Evolutionary conservation across 805 yeast genomes (phyloP).

Genomic region (Torulaspora delbrueckii): DNA sequence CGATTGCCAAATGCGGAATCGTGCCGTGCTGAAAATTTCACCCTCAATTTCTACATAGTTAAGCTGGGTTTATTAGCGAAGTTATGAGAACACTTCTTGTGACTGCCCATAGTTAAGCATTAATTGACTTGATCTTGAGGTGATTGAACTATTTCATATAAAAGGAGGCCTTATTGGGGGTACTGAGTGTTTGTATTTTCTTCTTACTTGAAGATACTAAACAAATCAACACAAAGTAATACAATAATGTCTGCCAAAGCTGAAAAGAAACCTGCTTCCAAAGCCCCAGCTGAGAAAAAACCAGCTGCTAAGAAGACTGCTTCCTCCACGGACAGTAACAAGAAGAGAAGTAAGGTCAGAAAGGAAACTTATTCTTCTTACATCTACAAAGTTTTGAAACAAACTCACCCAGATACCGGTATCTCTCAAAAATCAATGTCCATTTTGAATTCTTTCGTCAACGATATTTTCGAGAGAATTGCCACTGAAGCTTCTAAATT

Average conservation of each 20-base stretch:
- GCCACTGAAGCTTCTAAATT: slow-evolving; percentile 97
- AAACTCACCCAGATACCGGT: slow-evolving; percentile 99
- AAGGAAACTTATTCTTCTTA: slow-evolving; percentile 97
- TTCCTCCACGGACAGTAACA: slow-evolving; percentile 67
- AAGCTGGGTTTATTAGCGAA: slow-evolving; percentile 5
- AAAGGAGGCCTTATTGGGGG: slow-evolving; percentile 6
- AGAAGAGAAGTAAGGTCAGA: slow-evolving; percentile 93
- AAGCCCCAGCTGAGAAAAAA: slow-evolving; percentile 96
- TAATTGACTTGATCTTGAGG: not conserved
- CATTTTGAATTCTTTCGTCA: slow-evolving; percentile 96
- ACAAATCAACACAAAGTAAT: not conserved
- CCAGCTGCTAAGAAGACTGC: slow-evolving; percentile 91
- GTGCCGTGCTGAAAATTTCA: slow-evolving; percentile 15
- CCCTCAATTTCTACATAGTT: not conserved
- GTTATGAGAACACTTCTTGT: slow-evolving; percentile 1
- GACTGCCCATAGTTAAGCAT: slow-evolving; percentile 2
- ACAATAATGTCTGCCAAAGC: slow-evolving; percentile 20
- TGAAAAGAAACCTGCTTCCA: slow-evolving; percentile 62
- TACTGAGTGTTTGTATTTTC: not conserved
- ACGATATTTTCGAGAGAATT: slow-evolving; percentile 96
- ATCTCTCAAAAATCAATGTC: slow-evolving; percentile 98
- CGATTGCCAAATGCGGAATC: slow-evolving; percentile 25
- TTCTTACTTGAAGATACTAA: not conserved
- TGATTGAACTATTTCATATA: slow-evolving; percentile 4
- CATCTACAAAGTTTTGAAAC: slow-evolving; percentile 97